Percentiles rank a stretch among this genome's conserved stretches.
Evolutionary conservation across 306 rosid species (phyloP).

Genomic region (Cucurbita argyrosperma): DNA sequence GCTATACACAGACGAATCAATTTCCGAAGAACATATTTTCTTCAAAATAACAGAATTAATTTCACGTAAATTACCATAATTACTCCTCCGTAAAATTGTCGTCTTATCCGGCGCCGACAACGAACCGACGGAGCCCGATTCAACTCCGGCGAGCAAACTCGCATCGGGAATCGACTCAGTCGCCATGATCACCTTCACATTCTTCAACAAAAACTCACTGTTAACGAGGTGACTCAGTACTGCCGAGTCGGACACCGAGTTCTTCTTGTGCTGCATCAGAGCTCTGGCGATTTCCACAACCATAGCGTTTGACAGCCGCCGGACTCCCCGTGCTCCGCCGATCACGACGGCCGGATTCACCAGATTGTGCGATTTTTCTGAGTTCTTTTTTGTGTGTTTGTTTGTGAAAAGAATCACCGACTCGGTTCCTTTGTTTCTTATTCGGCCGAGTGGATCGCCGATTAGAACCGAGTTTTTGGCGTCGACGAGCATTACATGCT

Average conservation of each 20-base stretch:
- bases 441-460: conserved; percentile 44
- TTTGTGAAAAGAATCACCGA: conserved; percentile 25
- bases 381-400: conserved; percentile 28
- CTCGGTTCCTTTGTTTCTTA: conserved; percentile 40
- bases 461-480: conserved; percentile 25
- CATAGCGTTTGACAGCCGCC: conserved; percentile 39
- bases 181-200: conserved; percentile 22
- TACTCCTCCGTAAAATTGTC: conserved; percentile 33
- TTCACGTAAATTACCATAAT: conserved; percentile 17
- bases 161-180: conserved; percentile 41
- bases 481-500: conserved; percentile 50
- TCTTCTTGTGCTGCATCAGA: conserved; percentile 32
- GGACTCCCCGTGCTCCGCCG: conserved; percentile 76
- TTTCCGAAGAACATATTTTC: conserved; percentile 37
- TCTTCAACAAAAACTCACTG: conserved; percentile 27
- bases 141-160: conserved; percentile 21
- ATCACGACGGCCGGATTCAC: conserved; percentile 35
- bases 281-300: conserved; percentile 49
- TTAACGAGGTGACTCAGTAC: conserved; percentile 48
- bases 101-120: conserved; percentile 19
- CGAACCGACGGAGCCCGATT: conserved; percentile 9
- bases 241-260: conserved; percentile 36
- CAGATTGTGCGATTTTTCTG: conserved; percentile 8
- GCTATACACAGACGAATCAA: conserved; percentile 67
- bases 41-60: conserved; percentile 32